Evolutionary conservation across 331 rosid genomes (phyloP), one percentile per base, ranked within the genome.

Genomic region (Stylosanthes scabra): DNA sequence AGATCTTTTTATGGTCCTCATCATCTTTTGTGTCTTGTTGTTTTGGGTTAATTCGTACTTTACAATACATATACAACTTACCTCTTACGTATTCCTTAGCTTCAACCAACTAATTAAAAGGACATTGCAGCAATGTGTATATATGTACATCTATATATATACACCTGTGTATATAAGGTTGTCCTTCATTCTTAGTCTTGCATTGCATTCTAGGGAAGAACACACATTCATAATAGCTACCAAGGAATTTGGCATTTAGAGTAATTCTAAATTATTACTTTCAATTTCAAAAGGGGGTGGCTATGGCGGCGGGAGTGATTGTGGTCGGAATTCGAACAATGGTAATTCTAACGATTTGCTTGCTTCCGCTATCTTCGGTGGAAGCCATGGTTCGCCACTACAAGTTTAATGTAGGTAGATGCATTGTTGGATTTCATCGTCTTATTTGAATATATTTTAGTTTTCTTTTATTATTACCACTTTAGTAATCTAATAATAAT

Each of bases 341-440:
- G 7, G 11, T 87, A 61, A 14, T 85, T 49, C 51, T 70, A 15
- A 84, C 73, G 16, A 83, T 82, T 71, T 86, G 86, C 78, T 56
- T 88, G 75, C 80, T 66, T 80, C 88, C 89, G 16, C 71, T 84
- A 13, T 77, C 83, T 3, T 77, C 83, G 4, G 96, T 71, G 28
- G 91, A 90, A 74, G 87, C 90, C 73, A 72, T 84, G 68, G 90
- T 87, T 73, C 87, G 98, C 37, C 98, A 90, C 73, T 92, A 92
- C 78, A 92, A 90, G 82, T 92, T 90, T 78, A 88, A 92, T 70
- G 98, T 92, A 84, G 69, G 95, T 82, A 65, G 50, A 55, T 46
- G 72, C 8, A 50, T n/a, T 59, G 11, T 57, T 44, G 49, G 59
- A 14, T 74, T 77, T 47, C 70, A 8, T 68, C 51, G 52, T 66